phyloP scores from a whole-genome alignment of 2,329 filamentous ascomycete genomes.

The Claviceps fusiformis region DNA sequence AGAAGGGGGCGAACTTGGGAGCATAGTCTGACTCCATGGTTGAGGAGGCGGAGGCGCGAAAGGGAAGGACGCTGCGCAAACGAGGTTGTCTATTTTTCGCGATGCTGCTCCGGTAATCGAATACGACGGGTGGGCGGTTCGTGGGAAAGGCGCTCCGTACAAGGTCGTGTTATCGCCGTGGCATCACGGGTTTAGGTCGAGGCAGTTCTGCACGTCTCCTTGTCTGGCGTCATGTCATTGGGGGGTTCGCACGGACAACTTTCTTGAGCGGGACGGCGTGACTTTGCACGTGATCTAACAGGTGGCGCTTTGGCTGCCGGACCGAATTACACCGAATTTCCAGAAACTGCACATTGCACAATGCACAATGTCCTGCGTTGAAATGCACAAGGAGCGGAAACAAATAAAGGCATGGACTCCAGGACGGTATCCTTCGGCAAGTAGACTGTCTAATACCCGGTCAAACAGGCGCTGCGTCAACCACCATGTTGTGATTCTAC shows the following conservation, averaged over 20 bases:
- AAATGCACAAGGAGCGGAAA: too few species aligned
- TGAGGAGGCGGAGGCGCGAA: constrained; percentile 5
- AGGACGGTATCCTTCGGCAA: too few species aligned
- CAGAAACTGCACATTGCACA: too few species aligned
- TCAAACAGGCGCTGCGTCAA: too few species aligned
- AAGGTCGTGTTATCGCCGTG: not conserved
- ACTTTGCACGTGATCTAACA: not conserved
- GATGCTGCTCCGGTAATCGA: not conserved
- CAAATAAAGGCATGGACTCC: too few species aligned
- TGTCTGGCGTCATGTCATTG: not conserved
- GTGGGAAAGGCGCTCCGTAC: not conserved
- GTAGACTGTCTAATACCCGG: too few species aligned
- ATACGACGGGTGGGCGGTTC: not conserved
- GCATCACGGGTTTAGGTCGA: not conserved
- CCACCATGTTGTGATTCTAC: too few species aligned
- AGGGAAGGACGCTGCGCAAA: not conserved
- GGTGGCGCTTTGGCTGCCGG: too few species aligned
- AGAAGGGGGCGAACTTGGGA: constrained; percentile 75
- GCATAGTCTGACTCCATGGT: constrained; percentile 48
- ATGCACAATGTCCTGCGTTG: too few species aligned
- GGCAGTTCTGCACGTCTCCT: not conserved
- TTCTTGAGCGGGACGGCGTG: not conserved
- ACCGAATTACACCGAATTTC: not conserved
- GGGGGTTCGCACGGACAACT: not conserved
- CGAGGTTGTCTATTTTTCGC: not conserved